These are phyloP conservation scores for Pseudohalonectria lignicola DNA, from an alignment of 2,329 filamentous ascomycete species.

Conservation along the genomic window DNA sequence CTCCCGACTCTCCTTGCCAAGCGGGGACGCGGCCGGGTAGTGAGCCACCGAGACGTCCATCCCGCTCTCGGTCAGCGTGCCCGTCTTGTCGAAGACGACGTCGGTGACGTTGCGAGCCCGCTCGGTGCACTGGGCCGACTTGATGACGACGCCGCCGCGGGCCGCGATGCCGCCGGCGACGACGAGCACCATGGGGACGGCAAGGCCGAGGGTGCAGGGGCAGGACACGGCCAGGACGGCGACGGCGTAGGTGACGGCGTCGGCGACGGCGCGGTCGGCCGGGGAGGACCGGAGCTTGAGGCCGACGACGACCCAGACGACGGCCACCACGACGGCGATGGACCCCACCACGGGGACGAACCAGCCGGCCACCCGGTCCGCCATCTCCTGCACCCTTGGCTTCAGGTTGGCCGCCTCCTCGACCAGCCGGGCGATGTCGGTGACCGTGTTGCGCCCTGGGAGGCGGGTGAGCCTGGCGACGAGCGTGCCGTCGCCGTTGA, in stretches of 20 bases:
- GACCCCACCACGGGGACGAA: slow-evolving; percentile 39
- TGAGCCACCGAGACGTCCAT: background rate
- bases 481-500: slow-evolving; percentile 35
- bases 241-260: slow-evolving; percentile 3
- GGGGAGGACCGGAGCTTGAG: slow-evolving; percentile 22
- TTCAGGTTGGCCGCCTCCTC: slow-evolving; percentile 39
- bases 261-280: background rate
- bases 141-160: slow-evolving; percentile 40
- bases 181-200: slow-evolving; percentile 48
- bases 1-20: background rate
- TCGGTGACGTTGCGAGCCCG: slow-evolving; percentile 33
- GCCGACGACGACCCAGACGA: slow-evolving; percentile 31
- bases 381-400: slow-evolving; percentile 39
- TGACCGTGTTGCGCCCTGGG: slow-evolving; percentile 39
- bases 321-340: slow-evolving; percentile 31
- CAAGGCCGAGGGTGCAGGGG: slow-evolving; percentile 47
- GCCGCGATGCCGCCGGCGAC: slow-evolving; percentile 41
- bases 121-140: slow-evolving; percentile 37
- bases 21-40: background rate
- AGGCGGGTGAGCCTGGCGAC: slow-evolving; percentile 32
- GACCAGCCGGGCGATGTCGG: slow-evolving; percentile 39
- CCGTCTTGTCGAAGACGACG: slow-evolving; percentile 50
- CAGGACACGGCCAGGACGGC: slow-evolving; percentile 45
- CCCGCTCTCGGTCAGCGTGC: slow-evolving; percentile 38
- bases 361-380: slow-evolving; percentile 37